Conservation (phyloP, 2,329 filamentous ascomycete genomes). For the Pleoardoris graminearum region DNA sequence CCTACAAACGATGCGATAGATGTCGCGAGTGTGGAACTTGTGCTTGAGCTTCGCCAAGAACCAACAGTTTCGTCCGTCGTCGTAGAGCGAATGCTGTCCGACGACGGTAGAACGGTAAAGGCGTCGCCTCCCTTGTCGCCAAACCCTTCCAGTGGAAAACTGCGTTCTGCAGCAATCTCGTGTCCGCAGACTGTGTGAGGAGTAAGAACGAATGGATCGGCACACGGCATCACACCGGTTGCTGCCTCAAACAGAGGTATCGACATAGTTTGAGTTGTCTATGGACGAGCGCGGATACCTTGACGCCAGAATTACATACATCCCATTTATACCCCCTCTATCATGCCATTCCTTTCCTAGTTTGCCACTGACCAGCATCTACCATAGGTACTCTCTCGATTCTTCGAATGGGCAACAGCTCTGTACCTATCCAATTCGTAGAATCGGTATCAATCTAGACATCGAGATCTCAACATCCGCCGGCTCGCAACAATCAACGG, state of each 20-base stretch:
- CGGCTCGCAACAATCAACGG: neutral
- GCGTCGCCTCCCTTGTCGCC: neutral
- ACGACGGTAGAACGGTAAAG: neutral
- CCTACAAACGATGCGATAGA: neutral
- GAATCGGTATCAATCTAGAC: neutral
- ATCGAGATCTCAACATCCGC: neutral
- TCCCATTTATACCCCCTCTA: neutral
- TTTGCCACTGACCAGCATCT: neutral
- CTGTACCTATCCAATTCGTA: neutral
- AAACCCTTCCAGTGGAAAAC: neutral
- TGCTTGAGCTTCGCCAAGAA: constrained; percentile 2
- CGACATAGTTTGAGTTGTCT: neutral
- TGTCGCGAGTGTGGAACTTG: neutral
- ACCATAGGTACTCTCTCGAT: no score
- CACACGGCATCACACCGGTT: neutral
- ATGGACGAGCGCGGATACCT: neutral
- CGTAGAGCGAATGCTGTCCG: constrained; percentile 1
- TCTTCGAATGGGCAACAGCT: neutral
- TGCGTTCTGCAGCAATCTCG: neutral
- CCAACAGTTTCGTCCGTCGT: neutral
- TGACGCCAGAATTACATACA: no score
- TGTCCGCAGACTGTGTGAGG: neutral
- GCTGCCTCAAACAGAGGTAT: neutral
- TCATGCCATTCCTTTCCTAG: neutral
- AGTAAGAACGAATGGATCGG: neutral